These are phyloP conservation scores for Melastoma candidum DNA, from an alignment of 441 rosid genomes.

Conservation along the genomic window DNA sequence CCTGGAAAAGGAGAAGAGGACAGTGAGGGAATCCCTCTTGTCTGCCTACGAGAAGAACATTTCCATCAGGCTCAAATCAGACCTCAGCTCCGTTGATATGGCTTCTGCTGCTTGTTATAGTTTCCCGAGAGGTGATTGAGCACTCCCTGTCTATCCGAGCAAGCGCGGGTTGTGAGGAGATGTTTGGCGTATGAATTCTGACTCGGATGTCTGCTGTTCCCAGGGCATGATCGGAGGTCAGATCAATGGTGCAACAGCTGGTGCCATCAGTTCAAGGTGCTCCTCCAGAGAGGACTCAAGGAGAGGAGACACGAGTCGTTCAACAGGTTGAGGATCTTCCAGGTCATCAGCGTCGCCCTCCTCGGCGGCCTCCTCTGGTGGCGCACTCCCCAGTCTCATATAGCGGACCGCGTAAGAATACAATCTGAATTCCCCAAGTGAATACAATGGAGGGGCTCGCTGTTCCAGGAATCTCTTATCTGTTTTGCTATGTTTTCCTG, in stretches of 20 bases:
- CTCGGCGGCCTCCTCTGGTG: slow-evolving; percentile 43
- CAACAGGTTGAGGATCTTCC: slow-evolving; percentile 25
- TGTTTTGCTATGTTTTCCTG: background rate
- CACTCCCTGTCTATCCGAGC: no score
- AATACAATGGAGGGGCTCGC: background rate
- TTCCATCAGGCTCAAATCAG: slow-evolving; percentile 56
- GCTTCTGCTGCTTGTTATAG: slow-evolving; percentile 19
- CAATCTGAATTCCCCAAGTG: background rate
- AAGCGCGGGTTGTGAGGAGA: no score
- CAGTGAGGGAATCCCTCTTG: slow-evolving; percentile 55
- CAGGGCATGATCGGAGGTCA: slow-evolving; percentile 3
- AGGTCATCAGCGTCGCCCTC: slow-evolving; percentile 27
- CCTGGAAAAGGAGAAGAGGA: slow-evolving; percentile 58
- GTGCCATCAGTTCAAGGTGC: slow-evolving; percentile 44
- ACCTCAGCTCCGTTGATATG: slow-evolving; percentile 35
- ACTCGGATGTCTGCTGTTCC: slow-evolving; percentile 8
- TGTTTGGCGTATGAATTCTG: no score
- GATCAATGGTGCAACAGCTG: slow-evolving; percentile 38
- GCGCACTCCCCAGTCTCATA: slow-evolving; percentile 28
- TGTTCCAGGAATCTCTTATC: background rate
- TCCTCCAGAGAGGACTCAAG: slow-evolving; percentile 37
- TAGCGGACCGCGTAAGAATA: slow-evolving; percentile 57
- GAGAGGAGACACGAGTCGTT: slow-evolving; percentile 37
- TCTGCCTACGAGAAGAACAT: slow-evolving; percentile 81
- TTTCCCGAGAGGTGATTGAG: slow-evolving; percentile 27